Base-by-base conservation (phyloP, 2,329 filamentous ascomycete species). In the Monilinia vaccinii-corymbosi region DNA sequence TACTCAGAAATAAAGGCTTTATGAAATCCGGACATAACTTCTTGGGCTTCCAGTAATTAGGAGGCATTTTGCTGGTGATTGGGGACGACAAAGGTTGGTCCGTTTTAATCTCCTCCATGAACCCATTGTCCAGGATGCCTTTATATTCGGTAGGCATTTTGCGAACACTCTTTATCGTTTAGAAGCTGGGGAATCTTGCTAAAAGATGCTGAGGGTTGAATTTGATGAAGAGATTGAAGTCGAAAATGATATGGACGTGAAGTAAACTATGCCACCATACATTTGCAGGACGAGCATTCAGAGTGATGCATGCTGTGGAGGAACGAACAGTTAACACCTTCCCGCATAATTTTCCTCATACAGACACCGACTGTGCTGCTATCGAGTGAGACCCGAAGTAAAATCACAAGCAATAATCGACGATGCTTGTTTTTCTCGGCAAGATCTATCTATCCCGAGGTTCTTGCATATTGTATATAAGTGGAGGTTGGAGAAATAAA, bases 1-100 rank as follows among this genome's bases (percentile, higher is more conserved):
- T 49, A n/a, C n/a, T 49, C 18, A 62, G 46, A 31, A 61, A 45
- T 32, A 55, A 53, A 40, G 62, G 60, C 32, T 47, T 56, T 25
- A 59, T 49, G 18, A 63, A 40, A 52, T 61, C 56, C 18, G 48
- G 25, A 10, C 48, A 61, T 3, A 52, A 56, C 38, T 49, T 58
- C 46, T 44, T 59, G 36, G 56, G 46, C n/a, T 51, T 34, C 31
- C 25, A 44, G n/a, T 58, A 55, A 18, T 51, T 36, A 2, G 49
- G 5, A 25, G 49, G 18, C 5, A 34, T 25, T 46, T 46, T 51
- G 21, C 38, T 42, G 31, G 31, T 23, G 25, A 16, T 16, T 31
- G 50, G 50, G 28, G 25, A 53, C 36, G 42, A 32, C 13, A 53
- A 53, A 21, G 50, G 36, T 18, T 53, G 36, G 25, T 61, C 61